phyloP scores from a whole-genome alignment of 257 asterid genomes.

The Ophiorrhiza pumila region DNA sequence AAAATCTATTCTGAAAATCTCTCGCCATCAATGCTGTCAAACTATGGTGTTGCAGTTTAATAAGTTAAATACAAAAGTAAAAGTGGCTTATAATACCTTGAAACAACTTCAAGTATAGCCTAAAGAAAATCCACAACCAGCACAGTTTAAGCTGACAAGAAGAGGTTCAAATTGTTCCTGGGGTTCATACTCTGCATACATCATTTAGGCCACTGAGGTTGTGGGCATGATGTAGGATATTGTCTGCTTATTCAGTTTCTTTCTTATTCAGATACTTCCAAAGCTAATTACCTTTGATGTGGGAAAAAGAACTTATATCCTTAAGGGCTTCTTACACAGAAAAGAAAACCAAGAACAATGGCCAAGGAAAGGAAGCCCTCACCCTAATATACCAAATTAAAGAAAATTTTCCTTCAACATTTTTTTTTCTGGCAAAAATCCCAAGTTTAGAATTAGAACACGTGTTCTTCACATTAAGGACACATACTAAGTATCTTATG shows the following conservation, averaged over 20 bases:
- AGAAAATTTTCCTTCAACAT: not conserved
- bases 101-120: not conserved
- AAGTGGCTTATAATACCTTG: not conserved
- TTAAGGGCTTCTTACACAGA: not conserved
- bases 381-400: not conserved
- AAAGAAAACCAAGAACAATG: not conserved
- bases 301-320: not conserved
- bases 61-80: not conserved
- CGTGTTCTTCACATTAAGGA: not conserved
- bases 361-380: not conserved
- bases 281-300: not conserved
- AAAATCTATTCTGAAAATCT: not conserved
- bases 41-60: not conserved
- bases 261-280: not conserved
- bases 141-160: not conserved
- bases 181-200: not conserved
- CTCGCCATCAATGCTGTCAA: not conserved
- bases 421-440: not conserved
- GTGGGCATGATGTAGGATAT: not conserved
- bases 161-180: not conserved
- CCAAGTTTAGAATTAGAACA: not conserved
- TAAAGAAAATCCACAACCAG: not conserved
- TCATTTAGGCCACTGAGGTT: not conserved
- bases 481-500: not conserved
- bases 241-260: not conserved